phyloP scores from a whole-genome alignment of 768 basidiomycete genomes.

The Leccinum rimulosum region DNA sequence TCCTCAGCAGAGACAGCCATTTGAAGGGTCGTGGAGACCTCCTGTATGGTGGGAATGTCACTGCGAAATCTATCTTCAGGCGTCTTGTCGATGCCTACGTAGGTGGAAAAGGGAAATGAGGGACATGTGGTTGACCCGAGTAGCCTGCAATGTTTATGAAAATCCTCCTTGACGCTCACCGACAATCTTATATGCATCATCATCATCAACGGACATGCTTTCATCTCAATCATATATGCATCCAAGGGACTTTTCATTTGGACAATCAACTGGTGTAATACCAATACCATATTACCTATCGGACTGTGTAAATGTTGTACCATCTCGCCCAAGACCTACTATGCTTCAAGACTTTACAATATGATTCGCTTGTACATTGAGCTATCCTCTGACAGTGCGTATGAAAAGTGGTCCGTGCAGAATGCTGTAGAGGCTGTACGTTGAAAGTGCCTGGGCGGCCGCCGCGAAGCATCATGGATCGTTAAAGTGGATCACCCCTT shows the following conservation, averaged over 20 bases:
- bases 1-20: conserved; percentile 10
- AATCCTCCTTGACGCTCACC: conserved; percentile 13
- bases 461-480: background rate
- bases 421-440: conserved; percentile 15
- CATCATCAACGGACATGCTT: conserved; percentile 3
- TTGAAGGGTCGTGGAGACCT: conserved; percentile 36
- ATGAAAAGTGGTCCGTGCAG: background rate
- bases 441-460: background rate
- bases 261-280: conserved; percentile 13
- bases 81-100: conserved; percentile 28
- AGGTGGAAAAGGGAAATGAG: conserved; percentile 42
- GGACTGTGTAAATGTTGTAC: conserved; percentile 2
- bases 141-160: conserved; percentile 49
- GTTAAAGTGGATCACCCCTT: background rate
- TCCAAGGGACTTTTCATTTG: background rate
- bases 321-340: background rate
- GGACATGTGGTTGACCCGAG: conserved; percentile 43
- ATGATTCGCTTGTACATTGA: background rate
- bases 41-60: conserved; percentile 34
- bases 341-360: background rate
- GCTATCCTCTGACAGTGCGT: background rate
- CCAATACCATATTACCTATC: background rate
- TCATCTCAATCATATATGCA: conserved; percentile 1
- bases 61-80: conserved; percentile 25
- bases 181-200: background rate